phyloP scores from a whole-genome alignment of 73 alveolate genomes.

The Symbiodinium pilosum region DNA sequence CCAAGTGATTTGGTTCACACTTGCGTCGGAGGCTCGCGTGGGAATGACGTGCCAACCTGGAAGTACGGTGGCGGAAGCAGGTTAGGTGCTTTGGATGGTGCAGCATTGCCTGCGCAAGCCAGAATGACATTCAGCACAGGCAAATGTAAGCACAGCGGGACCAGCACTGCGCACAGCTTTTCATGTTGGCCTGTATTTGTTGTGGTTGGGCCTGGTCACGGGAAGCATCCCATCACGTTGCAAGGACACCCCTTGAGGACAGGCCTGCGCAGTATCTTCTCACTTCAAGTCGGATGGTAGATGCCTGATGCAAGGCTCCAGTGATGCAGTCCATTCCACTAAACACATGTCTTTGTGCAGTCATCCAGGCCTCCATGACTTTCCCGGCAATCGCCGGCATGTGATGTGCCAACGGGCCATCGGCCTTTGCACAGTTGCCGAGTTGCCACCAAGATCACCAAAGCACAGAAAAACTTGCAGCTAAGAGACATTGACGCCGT shows the following conservation, averaged over 20 bases:
- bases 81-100: constrained; percentile 14
- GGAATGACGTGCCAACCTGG: too few species aligned
- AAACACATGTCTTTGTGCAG: not conserved
- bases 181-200: not conserved
- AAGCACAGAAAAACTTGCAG: not conserved
- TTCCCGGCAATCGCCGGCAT: constrained; percentile 80
- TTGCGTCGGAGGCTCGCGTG: too few species aligned
- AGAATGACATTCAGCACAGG: not conserved
- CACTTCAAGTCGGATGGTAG: constrained; percentile 67
- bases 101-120: not conserved
- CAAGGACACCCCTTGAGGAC: too few species aligned
- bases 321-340: not conserved
- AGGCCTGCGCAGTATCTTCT: constrained; percentile 86
- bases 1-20: too few species aligned
- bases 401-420: constrained; percentile 64
- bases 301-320: not conserved
- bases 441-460: not conserved
- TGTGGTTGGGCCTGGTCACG: not conserved
- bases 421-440: not conserved
- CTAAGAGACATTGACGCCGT: constrained; percentile 31
- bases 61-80: constrained; percentile 52
- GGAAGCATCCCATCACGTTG: too few species aligned
- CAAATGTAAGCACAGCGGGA: too few species aligned
- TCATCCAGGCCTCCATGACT: constrained; percentile 40
- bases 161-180: too few species aligned